Evolutionary conservation across 768 basidiomycete genomes (phyloP).

Genomic region (Serendipita sp.): DNA sequence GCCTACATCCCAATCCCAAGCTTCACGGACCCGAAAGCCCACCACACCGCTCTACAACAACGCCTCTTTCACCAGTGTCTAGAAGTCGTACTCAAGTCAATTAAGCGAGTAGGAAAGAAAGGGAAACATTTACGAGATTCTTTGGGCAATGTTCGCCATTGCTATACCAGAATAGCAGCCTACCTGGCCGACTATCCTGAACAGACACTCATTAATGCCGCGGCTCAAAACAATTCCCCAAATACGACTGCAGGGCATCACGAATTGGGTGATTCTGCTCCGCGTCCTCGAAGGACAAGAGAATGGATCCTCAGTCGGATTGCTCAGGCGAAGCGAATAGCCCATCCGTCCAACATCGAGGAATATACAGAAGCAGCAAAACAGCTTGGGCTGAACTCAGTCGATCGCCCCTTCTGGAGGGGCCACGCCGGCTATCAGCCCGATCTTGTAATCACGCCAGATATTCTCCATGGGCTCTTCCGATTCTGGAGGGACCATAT

Average conservation of each 20-base stretch:
- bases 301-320: neutral
- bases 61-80: neutral
- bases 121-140: neutral
- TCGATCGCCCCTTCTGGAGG: neutral
- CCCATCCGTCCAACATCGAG: neutral
- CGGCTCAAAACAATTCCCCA: neutral
- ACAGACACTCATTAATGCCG: neutral
- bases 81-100: neutral
- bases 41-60: neutral
- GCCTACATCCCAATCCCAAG: neutral
- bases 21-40: neutral
- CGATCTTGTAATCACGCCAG: slow-evolving; percentile 21
- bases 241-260: neutral
- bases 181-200: neutral
- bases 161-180: neutral
- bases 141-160: neutral
- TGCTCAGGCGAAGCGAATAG: neutral
- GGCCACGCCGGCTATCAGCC: slow-evolving; percentile 16
- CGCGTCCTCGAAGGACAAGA: neutral
- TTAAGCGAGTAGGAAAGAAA: neutral
- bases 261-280: neutral
- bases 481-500: slow-evolving; percentile 26
- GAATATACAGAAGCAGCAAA: neutral
- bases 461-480: slow-evolving; percentile 26
- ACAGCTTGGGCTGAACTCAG: slow-evolving; percentile 13